Percentiles rank a stretch among this genome's conserved stretches.
phyloP scores from a whole-genome alignment of 2,329 filamentous ascomycete species.

The Talaromyces sp. region DNA sequence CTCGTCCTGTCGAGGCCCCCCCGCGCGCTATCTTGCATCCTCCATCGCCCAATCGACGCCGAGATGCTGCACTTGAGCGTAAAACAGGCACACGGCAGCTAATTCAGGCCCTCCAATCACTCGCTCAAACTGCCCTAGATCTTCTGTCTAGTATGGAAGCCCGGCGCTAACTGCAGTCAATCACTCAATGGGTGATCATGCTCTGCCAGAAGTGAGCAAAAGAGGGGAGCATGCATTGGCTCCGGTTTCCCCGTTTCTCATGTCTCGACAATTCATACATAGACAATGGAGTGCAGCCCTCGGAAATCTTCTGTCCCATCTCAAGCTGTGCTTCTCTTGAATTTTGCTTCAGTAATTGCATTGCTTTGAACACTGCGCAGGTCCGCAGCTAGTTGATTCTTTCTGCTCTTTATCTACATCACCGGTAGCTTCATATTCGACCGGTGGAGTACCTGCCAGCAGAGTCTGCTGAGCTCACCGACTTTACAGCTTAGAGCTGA shows the following conservation, averaged over 20 bases:
- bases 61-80: constrained; percentile 10
- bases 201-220: constrained; percentile 3
- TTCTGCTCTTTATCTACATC: neutral
- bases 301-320: constrained; percentile 21
- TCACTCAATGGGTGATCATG: neutral
- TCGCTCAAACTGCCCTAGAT: neutral
- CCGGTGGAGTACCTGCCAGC: neutral
- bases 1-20: neutral
- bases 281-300: constrained; percentile 19
- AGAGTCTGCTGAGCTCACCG: constrained; percentile 3
- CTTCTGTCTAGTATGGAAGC: constrained; percentile 16
- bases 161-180: constrained; percentile 29
- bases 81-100: constrained; percentile 10
- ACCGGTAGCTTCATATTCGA: neutral
- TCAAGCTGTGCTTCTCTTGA: constrained; percentile 24
- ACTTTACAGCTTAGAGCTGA: constrained; percentile 10
- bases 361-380: constrained; percentile 23
- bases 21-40: constrained; percentile 2
- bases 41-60: constrained; percentile 6
- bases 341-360: constrained; percentile 20
- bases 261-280: constrained; percentile 20
- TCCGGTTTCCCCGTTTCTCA: neutral
- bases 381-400: constrained; percentile 23
- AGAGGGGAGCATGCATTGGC: constrained; percentile 14
- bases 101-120: constrained; percentile 11